These are phyloP conservation scores for Ailanthus altissimus DNA, from an alignment of 345 rosid species.

Conservation along the genomic window DNA sequence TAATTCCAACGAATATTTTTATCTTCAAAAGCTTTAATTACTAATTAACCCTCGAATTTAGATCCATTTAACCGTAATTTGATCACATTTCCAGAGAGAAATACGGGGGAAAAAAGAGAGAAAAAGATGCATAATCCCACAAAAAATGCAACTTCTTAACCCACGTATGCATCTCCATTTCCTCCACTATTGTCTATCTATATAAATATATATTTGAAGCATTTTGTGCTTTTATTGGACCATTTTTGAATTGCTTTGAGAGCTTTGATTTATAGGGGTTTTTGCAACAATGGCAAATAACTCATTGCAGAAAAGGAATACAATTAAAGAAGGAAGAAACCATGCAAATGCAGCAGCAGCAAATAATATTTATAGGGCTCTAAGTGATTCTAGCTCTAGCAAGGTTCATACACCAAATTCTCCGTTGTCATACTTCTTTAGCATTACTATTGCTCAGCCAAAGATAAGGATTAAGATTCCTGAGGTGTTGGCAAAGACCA, in stretches of 20 bases:
- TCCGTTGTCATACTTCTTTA: slow-evolving; percentile 9
- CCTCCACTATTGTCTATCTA: background rate
- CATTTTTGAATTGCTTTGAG: background rate
- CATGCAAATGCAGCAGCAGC: background rate
- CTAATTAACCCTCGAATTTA: background rate
- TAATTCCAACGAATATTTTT: background rate
- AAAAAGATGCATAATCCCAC: slow-evolving; percentile 15
- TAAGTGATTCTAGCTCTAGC: background rate
- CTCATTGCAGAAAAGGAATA: background rate
- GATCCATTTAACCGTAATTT: too few relatives aligned
- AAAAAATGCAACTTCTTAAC: slow-evolving; percentile 23
- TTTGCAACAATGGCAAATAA: slow-evolving; percentile 11
- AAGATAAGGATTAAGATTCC: slow-evolving; percentile 38
- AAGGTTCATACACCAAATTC: slow-evolving; percentile 2
- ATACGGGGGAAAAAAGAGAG: background rate
- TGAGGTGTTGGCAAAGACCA: slow-evolving; percentile 28
- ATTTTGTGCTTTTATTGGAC: background rate
- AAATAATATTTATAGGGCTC: background rate
- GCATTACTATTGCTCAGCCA: slow-evolving; percentile 20
- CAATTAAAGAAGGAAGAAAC: background rate
- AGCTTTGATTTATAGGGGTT: background rate
- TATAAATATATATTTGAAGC: background rate
- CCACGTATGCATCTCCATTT: slow-evolving; percentile 7
- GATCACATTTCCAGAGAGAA: background rate
- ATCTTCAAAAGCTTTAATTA: background rate